phyloP scores from a whole-genome alignment of 345 rosid genomes.

The Cardamine chenopodiifolia region DNA sequence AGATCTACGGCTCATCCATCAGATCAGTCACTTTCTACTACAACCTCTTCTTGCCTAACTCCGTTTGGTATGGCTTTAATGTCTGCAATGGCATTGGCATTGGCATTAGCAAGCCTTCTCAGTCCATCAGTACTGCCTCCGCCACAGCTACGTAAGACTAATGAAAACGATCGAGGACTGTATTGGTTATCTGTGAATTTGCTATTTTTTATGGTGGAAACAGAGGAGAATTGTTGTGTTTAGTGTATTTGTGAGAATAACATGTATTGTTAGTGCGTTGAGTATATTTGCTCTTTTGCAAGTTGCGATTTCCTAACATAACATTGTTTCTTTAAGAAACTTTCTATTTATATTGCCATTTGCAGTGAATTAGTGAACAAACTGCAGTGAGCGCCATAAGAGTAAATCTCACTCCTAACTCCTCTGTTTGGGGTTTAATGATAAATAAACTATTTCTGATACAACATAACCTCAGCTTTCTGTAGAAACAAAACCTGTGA shows the following conservation, averaged over 20 bases:
- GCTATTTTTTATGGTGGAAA: not conserved
- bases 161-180: too few relatives aligned
- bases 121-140: slow-evolving; percentile 17
- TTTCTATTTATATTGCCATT: not conserved
- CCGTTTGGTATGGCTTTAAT: slow-evolving; percentile 64
- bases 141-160: slow-evolving; percentile 35
- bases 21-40: slow-evolving; percentile 53
- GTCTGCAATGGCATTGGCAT: slow-evolving; percentile 41
- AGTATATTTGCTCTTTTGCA: too few relatives aligned
- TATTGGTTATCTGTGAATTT: not conserved
- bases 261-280: too few relatives aligned
- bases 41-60: slow-evolving; percentile 55
- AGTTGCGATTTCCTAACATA: not conserved
- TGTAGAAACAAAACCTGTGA: not conserved
- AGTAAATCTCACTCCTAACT: not conserved
- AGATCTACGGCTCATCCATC: slow-evolving; percentile 52
- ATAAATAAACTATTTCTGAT: not conserved
- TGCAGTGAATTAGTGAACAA: not conserved
- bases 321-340: not conserved
- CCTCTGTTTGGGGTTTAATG: not conserved
- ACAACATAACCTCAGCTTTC: not conserved
- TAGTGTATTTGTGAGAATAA: slow-evolving; percentile 25
- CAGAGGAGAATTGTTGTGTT: not conserved
- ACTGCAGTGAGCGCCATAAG: not conserved
- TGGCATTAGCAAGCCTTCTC: slow-evolving; percentile 24